phyloP scores from a whole-genome alignment of 257 asterid genomes.

The Solanum neorickii region DNA sequence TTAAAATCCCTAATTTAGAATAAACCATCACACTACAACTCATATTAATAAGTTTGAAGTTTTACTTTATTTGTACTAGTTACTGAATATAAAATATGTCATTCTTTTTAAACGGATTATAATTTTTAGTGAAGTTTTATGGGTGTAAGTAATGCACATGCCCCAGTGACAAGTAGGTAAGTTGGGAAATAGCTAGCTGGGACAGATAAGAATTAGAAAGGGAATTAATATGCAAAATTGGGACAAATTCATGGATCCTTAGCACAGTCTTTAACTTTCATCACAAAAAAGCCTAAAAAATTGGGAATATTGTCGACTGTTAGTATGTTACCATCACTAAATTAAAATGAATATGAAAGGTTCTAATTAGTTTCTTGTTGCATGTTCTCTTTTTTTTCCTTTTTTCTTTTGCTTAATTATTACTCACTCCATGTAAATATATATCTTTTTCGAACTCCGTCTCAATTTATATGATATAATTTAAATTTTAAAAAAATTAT shows the following conservation, averaged over 20 bases:
- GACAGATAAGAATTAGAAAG: slow-evolving; percentile 5
- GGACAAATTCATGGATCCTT: slow-evolving; percentile 42
- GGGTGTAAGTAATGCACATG: background rate
- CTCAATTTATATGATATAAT: too few relatives aligned
- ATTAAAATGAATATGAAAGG: background rate
- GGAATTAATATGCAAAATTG: slow-evolving; percentile 26
- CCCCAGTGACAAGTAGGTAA: slow-evolving; percentile 9
- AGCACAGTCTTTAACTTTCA: background rate
- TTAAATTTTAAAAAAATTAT: too few relatives aligned
- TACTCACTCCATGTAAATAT: background rate
- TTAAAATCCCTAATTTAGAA: fast-evolving
- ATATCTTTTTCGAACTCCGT: background rate
- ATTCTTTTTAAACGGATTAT: too few relatives aligned
- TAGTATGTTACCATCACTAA: background rate
- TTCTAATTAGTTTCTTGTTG: background rate
- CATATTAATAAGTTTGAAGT: background rate
- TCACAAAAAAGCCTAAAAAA: slow-evolving; percentile 2
- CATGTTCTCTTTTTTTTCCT: background rate
- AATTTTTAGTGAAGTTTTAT: background rate
- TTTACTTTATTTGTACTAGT: too few relatives aligned
- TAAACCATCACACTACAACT: background rate
- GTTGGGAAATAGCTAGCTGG: slow-evolving; percentile 19
- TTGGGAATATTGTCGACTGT: background rate
- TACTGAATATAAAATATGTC: background rate
- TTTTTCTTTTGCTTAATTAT: background rate